Conservation (phyloP, 1,284 basidiomycete genomes). For the Papiliotrema terrestris region DNA sequence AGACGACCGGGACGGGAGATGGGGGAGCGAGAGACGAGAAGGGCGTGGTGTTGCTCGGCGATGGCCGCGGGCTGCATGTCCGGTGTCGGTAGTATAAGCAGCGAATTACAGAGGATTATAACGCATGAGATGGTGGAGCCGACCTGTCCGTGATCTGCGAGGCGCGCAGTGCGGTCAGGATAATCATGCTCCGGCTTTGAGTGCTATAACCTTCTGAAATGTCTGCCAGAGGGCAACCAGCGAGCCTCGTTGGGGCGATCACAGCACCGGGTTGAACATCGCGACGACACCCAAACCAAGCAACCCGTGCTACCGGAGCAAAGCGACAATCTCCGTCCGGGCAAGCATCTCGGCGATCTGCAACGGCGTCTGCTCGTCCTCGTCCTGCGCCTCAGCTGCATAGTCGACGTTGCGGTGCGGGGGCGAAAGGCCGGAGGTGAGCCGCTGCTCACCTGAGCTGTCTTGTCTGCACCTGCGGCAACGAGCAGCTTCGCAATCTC, state of each 20-base stretch:
- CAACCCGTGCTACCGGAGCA: slow-evolving; percentile 13
- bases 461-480: slow-evolving; percentile 61
- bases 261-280: too few relatives aligned
- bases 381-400: slow-evolving; percentile 30
- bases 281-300: neutral
- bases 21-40: neutral
- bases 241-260: too few relatives aligned
- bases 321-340: slow-evolving; percentile 24
- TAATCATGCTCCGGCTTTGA: too few relatives aligned
- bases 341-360: slow-evolving; percentile 29
- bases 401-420: too few relatives aligned
- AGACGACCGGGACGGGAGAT: neutral
- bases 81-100: neutral
- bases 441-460: slow-evolving; percentile 60
- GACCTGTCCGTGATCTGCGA: too few relatives aligned
- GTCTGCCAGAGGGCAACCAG: too few relatives aligned
- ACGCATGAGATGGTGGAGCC: too few relatives aligned
- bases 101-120: neutral
- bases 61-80: neutral
- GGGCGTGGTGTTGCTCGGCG: neutral
- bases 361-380: slow-evolving; percentile 37
- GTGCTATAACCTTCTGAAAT: too few relatives aligned
- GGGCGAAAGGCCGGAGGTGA: too few relatives aligned
- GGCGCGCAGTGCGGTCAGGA: too few relatives aligned
- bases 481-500: slow-evolving; percentile 61